Conservation (phyloP, 495 filamentous ascomycete genomes). For the Aspergillus conjunctus region DNA sequence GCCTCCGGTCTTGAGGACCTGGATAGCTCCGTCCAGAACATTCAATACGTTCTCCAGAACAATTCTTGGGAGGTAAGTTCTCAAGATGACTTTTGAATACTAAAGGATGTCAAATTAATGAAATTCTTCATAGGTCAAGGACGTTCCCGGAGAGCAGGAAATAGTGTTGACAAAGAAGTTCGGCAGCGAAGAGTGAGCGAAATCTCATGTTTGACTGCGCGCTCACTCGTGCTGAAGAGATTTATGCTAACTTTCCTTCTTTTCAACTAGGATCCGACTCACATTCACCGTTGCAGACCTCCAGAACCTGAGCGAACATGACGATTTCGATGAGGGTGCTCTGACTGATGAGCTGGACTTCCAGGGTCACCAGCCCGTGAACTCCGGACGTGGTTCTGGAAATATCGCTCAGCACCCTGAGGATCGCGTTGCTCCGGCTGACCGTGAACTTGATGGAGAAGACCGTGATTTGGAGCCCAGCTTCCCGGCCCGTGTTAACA, state of each 20-base stretch:
- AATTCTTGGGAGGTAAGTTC: constrained; percentile 65
- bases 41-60: constrained; percentile 72
- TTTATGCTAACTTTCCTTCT: constrained; percentile 7
- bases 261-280: constrained; percentile 70
- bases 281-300: constrained; percentile 94
- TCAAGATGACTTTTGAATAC: constrained; percentile 22
- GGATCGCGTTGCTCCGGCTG: constrained; percentile 59
- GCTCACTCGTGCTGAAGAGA: neutral
- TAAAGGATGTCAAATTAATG: neutral
- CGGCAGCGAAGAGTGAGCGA: constrained; percentile 79
- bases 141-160: constrained; percentile 81
- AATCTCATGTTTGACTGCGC: neutral
- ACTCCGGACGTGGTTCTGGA: constrained; percentile 50
- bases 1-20: constrained; percentile 41
- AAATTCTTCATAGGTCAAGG: constrained; percentile 58
- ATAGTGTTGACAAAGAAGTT: constrained; percentile 81
- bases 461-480: constrained; percentile 53
- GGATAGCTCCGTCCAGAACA: constrained; percentile 67
- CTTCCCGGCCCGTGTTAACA: constrained; percentile 81
- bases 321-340: constrained; percentile 50
- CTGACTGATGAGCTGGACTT: constrained; percentile 54
- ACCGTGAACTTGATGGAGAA: constrained; percentile 55
- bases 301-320: constrained; percentile 67
- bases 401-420: constrained; percentile 59
- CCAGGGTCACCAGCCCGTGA: constrained; percentile 57